Evolutionary conservation across 768 basidiomycete genomes (phyloP).

Genomic region (Termitomyces sp.): DNA sequence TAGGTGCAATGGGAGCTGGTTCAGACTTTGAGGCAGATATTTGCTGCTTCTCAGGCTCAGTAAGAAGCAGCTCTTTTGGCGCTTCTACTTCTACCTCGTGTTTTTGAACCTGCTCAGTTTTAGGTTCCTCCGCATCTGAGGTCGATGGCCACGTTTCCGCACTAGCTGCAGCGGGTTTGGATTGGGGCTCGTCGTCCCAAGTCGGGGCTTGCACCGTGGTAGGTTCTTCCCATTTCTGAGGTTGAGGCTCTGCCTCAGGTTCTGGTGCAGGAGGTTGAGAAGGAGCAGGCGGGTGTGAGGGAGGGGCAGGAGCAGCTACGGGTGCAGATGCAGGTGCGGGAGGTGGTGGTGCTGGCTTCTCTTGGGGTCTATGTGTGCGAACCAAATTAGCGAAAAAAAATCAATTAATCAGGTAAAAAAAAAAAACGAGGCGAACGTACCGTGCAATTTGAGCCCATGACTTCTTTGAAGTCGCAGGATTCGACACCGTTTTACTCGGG

Average conservation of each 20-base stretch:
- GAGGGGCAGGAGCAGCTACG: conserved; percentile 25
- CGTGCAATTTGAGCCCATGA: conserved; percentile 87
- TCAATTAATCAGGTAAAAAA: conserved; percentile 5
- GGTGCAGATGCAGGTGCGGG: conserved; percentile 30
- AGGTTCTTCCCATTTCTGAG: conserved; percentile 68
- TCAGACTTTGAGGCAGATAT: conserved; percentile 32
- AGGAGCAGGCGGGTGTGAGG: conserved; percentile 26
- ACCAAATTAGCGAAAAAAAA: conserved; percentile 5
- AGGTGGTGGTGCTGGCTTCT: conserved; percentile 53
- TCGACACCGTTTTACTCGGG: conserved; percentile 37
- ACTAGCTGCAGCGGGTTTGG: conserved; percentile 27
- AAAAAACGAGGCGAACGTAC: conserved; percentile 35
- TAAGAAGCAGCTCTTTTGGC: conserved; percentile 27
- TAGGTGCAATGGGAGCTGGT: conserved; percentile 32
- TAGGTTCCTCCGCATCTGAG: conserved; percentile 24
- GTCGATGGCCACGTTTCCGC: conserved; percentile 35
- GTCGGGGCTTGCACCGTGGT: conserved; percentile 64
- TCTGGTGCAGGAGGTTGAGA: conserved; percentile 32
- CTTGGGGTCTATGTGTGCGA: conserved; percentile 48
- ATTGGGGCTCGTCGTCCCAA: conserved; percentile 70
- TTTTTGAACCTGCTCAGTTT: conserved; percentile 20
- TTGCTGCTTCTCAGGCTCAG: conserved; percentile 30
- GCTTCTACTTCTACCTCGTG: conserved; percentile 30
- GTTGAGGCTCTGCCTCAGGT: conserved; percentile 33
- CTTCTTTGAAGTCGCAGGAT: conserved; percentile 72